Evolutionary conservation across 352 stramenopile species (phyloP).

Genomic region (Phytophthora parvispora): DNA sequence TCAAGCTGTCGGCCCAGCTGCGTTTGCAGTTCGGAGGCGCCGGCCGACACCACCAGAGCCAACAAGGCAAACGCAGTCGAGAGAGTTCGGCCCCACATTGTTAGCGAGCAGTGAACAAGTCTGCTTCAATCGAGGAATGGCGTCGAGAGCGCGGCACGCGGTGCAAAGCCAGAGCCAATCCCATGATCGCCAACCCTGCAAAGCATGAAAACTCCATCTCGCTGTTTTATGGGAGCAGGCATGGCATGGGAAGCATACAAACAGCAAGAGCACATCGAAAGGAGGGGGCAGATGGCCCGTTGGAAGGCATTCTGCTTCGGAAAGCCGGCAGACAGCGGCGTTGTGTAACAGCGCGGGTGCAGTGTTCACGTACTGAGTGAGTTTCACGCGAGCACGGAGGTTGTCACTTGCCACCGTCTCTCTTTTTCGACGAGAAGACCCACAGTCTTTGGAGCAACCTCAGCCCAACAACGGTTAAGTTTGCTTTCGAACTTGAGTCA

Average conservation of each 20-base stretch:
- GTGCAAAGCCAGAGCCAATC: slow-evolving; percentile 17
- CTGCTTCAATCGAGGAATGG: slow-evolving; percentile 22
- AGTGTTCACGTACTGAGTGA: no score
- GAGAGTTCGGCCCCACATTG: slow-evolving; percentile 20
- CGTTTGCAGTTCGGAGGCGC: neutral
- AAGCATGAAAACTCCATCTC: slow-evolving; percentile 20
- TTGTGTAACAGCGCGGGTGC: no score
- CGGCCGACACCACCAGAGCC: slow-evolving; percentile 9
- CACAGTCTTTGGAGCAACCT: no score
- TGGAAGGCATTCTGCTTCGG: neutral
- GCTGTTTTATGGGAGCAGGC: slow-evolving; percentile 5
- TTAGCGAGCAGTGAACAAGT: slow-evolving; percentile 3
- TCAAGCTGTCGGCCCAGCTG: slow-evolving; percentile 13
- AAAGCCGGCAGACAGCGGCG: neutral
- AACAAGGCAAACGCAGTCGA: slow-evolving; percentile 14
- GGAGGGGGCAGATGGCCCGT: slow-evolving; percentile 3
- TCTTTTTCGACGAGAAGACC: no score
- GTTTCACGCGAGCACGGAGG: neutral
- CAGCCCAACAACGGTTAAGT: no score
- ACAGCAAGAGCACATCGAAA: neutral
- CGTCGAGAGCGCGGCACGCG: neutral
- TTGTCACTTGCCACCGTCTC: no score
- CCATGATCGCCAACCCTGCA: slow-evolving; percentile 20
- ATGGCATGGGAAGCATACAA: slow-evolving; percentile 11
- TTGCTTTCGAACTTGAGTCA: no score